Percentiles rank a stretch among this genome's conserved stretches.
Conservation (phyloP, 2,329 filamentous ascomycete genomes). For the Xylaria sp. region DNA sequence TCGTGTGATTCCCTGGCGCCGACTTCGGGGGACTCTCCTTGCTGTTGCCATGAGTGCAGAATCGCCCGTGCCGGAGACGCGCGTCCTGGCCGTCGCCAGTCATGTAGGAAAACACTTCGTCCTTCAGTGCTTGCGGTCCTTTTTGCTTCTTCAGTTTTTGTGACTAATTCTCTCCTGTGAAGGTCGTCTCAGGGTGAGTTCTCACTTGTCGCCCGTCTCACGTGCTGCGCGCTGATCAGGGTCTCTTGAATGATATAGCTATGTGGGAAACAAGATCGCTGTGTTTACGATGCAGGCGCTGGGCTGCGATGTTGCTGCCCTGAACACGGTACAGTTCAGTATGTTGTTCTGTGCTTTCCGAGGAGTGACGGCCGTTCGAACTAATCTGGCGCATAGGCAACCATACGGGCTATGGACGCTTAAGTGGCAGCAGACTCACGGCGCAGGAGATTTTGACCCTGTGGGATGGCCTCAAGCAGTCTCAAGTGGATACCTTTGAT, state of each 20-base stretch:
- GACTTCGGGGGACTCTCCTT: not conserved
- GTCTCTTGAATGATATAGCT: conserved; percentile 53
- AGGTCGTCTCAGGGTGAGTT: conserved; percentile 72
- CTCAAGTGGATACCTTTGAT: conserved; percentile 81
- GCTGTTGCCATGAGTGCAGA: conserved; percentile 34
- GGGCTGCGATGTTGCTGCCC: conserved; percentile 85
- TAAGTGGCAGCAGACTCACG: conserved; percentile 76
- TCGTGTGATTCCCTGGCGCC: not conserved
- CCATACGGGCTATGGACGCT: conserved; percentile 86
- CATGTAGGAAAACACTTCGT: conserved; percentile 57
- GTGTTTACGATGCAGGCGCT: conserved; percentile 90
- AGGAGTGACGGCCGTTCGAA: not conserved
- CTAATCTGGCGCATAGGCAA: conserved; percentile 59
- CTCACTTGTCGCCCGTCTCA: conserved; percentile 9
- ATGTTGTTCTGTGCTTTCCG: conserved; percentile 38
- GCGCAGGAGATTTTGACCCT: conserved; percentile 78
- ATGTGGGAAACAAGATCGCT: conserved; percentile 97
- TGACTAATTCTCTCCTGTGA: conserved; percentile 32
- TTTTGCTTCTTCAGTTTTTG: conserved; percentile 17
- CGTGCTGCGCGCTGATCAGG: conserved; percentile 21
- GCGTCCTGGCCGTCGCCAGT: conserved; percentile 83
- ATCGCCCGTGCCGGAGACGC: conserved; percentile 50
- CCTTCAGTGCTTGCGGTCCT: conserved; percentile 10
- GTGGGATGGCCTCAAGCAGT: conserved; percentile 78
- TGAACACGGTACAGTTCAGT: conserved; percentile 99